phyloP scores from a whole-genome alignment of 495 filamentous ascomycete genomes.

The Aspergillus bertholletiae region DNA sequence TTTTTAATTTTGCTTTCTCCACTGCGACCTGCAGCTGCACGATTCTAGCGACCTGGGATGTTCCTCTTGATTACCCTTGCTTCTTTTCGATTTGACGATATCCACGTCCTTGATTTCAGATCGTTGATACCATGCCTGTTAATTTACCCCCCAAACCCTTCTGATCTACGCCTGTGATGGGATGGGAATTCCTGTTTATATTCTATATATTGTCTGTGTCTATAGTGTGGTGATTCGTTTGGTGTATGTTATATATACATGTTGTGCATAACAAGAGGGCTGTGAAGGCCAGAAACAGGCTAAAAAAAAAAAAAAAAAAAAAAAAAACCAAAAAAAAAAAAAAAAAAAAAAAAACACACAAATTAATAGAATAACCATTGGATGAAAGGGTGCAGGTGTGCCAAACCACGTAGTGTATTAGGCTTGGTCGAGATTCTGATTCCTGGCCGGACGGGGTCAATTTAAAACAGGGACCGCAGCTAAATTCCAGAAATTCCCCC shows the following conservation, averaged over 20 bases:
- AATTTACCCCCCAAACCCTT: not conserved
- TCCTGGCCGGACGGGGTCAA: no score
- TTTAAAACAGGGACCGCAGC: not conserved
- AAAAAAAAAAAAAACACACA: no score
- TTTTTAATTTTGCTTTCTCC: conserved; percentile 11
- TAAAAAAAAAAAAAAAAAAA: not conserved
- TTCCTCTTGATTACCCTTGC: conserved; percentile 4
- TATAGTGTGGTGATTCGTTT: not conserved
- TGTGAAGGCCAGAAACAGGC: not conserved
- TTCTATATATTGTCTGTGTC: conserved; percentile 1
- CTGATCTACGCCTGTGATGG: not conserved
- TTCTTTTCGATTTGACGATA: conserved; percentile 10
- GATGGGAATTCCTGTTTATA: conserved; percentile 3
- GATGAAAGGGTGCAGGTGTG: no score
- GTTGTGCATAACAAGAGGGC: not conserved
- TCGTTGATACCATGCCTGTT: conserved; percentile 18
- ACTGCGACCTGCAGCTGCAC: conserved; percentile 9
- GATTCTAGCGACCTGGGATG: conserved; percentile 10
- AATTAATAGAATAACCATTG: no score
- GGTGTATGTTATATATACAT: not conserved
- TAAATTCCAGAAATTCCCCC: not conserved
- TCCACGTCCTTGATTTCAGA: conserved; percentile 11
- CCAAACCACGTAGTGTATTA: no score
- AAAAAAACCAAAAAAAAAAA: no score
- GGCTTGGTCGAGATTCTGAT: no score